Base-by-base conservation (phyloP, 352 stramenopile species). In the Saprolegnia parasitica region DNA sequence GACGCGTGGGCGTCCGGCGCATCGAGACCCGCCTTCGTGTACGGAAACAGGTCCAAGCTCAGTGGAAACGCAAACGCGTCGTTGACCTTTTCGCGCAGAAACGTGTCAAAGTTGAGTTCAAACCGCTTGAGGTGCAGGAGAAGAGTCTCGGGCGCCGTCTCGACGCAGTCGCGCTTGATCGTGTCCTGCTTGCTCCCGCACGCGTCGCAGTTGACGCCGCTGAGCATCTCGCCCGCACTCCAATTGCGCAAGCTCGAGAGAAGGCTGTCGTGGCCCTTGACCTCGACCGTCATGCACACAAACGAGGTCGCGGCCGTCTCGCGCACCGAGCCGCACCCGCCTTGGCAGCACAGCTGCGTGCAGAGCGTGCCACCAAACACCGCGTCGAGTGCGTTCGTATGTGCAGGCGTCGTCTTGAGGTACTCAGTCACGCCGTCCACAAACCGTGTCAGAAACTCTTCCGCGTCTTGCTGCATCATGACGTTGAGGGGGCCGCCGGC, bases 341-440 rank as follows among this genome's bases (percentile, higher is more conserved):
- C 65, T 21, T 67, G 56, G 67, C 74, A 79, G 18, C 47, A 29
- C 16, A 81, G 49, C 52, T 78, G 70, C 39, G 75, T 75, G n/a
- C 68, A 68, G 37, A 76, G 65, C 10, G 37, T 74, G 11, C 74
- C 68, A 4, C 56, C 68, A 46, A 83, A 71, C 20, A 60, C 24
- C 13, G 45, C 5, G 0, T 56, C 26, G 5, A 79, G 26, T 13
- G 75, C n/a, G 8, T 35, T 70, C 0, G 10, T 5, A 8, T 60
- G 56, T 13, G 23, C 52, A 50, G 70, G 76, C 16, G n/a, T 95
- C 85, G 26, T 97, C 81, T 72, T 97, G 82, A 70, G 29, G 35
- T 46, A 70, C 42, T 70, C 63, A 0, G 46, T 21, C 21, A 72
- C 21, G 15, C 56, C 56, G 29, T 85, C 74, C 55, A 61, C 72